phyloP scores from a whole-genome alignment of 768 basidiomycete genomes.

The Pisolithus microcarpus region DNA sequence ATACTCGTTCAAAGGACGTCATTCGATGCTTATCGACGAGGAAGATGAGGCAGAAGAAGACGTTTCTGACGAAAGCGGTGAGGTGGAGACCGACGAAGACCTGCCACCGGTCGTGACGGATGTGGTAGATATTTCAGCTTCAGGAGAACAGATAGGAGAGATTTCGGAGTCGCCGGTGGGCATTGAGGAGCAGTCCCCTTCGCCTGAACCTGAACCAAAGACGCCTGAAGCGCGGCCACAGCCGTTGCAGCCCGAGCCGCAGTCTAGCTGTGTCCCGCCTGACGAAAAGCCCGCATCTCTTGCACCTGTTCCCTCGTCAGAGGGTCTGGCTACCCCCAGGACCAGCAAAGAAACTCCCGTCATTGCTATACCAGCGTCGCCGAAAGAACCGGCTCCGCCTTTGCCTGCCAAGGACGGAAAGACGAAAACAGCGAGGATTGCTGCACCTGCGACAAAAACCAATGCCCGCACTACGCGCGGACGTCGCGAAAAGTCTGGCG shows the following conservation, averaged over 20 bases:
- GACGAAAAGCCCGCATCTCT: slow-evolving; percentile 9
- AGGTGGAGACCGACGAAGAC: slow-evolving; percentile 33
- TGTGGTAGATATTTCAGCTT: slow-evolving; percentile 15
- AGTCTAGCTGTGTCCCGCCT: slow-evolving; percentile 4
- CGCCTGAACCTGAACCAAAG: slow-evolving; percentile 61
- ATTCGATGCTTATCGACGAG: slow-evolving; percentile 72
- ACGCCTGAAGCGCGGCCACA: slow-evolving; percentile 63
- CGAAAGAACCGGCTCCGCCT: slow-evolving; percentile 20
- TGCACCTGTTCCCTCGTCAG: slow-evolving; percentile 12
- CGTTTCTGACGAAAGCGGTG: slow-evolving; percentile 28
- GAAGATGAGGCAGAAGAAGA: slow-evolving; percentile 53
- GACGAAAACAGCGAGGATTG: slow-evolving; percentile 18
- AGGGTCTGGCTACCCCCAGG: slow-evolving; percentile 12
- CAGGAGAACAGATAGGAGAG: slow-evolving; percentile 20
- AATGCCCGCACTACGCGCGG: slow-evolving; percentile 28
- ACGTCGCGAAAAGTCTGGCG: slow-evolving; percentile 77
- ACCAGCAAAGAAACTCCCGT: slow-evolving; percentile 8
- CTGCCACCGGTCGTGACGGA: slow-evolving; percentile 19
- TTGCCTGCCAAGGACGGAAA: slow-evolving; percentile 28
- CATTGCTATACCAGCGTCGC: slow-evolving; percentile 4
- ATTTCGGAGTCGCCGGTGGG: slow-evolving; percentile 30
- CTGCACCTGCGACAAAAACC: slow-evolving; percentile 8
- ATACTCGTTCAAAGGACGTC: slow-evolving; percentile 85
- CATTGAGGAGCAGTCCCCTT: slow-evolving; percentile 30
- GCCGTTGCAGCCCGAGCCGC: slow-evolving; percentile 24